Evolutionary conservation across 2,329 filamentous ascomycete genomes (phyloP).

Genomic region (Penicillium sp.): DNA sequence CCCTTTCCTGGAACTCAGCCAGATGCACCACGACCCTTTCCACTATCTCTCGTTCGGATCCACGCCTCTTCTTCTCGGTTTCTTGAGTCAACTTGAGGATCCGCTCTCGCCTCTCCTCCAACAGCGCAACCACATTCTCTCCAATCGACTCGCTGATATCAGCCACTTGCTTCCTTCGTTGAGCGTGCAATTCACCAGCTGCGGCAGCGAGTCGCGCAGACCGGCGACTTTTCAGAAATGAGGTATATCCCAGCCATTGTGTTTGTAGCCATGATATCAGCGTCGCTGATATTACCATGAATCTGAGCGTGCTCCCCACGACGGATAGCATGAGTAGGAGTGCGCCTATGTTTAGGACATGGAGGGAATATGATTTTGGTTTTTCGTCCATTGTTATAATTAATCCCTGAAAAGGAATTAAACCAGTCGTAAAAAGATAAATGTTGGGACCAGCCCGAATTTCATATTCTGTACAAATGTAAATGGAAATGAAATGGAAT

Average conservation of each 20-base stretch:
- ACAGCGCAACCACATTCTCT: constrained; percentile 2
- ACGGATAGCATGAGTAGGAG: constrained; percentile 6
- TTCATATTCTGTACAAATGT: too few species aligned
- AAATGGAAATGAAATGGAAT: background rate
- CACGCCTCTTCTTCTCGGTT: background rate
- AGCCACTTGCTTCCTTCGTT: background rate
- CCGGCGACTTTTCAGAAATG: background rate
- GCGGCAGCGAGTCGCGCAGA: constrained; percentile 6
- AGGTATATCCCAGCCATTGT: constrained; percentile 8
- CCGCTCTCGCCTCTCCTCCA: constrained; percentile 1
- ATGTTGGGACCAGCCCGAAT: too few species aligned
- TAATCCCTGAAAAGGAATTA: background rate
- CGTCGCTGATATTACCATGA: constrained; percentile 2
- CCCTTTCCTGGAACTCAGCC: background rate
- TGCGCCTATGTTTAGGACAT: background rate
- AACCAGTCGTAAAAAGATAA: background rate
- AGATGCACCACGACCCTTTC: background rate
- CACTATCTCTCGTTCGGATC: background rate
- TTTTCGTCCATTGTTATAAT: constrained; percentile 3
- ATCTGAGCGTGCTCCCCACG: constrained; percentile 6
- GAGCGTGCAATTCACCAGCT: background rate
- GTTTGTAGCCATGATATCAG: constrained; percentile 11
- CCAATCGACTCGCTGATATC: constrained; percentile 7
- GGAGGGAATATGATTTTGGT: background rate
- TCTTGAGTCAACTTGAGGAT: background rate